Conservation (phyloP, 495 filamentous ascomycete genomes). For the Cryomyces antarcticus region DNA sequence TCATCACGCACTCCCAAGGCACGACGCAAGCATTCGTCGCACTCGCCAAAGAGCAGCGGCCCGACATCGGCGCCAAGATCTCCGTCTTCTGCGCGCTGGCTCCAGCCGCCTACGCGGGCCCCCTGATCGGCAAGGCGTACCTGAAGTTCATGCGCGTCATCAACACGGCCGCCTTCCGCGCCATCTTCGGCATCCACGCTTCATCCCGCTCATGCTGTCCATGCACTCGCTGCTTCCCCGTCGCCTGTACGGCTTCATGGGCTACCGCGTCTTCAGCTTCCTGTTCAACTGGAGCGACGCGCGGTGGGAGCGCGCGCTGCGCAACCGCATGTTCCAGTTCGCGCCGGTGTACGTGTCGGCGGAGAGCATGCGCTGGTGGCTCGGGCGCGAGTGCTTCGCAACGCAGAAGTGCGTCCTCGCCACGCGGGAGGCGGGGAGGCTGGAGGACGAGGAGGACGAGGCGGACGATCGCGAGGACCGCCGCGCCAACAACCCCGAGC, state of each 20-base stretch:
- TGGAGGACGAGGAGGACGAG: slow-evolving; percentile 42
- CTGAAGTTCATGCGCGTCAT: slow-evolving; percentile 84
- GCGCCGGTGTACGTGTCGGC: slow-evolving; percentile 76
- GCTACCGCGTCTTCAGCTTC: slow-evolving; percentile 78
- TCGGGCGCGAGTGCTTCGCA: slow-evolving; percentile 79
- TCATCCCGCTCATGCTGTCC: slow-evolving; percentile 88
- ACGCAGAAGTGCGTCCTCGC: slow-evolving; percentile 78
- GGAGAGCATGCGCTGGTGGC: slow-evolving; percentile 92
- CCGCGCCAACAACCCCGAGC: slow-evolving; percentile 5
- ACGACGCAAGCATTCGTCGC: slow-evolving; percentile 82
- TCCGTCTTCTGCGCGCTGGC: slow-evolving; percentile 87
- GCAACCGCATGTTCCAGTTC: slow-evolving; percentile 77
- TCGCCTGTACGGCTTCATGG: slow-evolving; percentile 59
- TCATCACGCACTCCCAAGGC: slow-evolving; percentile 80
- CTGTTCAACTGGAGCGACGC: slow-evolving; percentile 77
- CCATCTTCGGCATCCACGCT: slow-evolving; percentile 89
- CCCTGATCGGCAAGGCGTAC: slow-evolving; percentile 67
- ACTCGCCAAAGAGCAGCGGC: slow-evolving; percentile 77
- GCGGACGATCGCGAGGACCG: slow-evolving; percentile 13
- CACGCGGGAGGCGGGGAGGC: slow-evolving; percentile 43
- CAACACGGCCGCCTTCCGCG: slow-evolving; percentile 50
- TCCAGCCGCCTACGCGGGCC: slow-evolving; percentile 79
- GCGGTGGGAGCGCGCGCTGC: slow-evolving; percentile 66
- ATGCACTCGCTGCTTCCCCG: slow-evolving; percentile 48
- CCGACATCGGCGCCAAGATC: slow-evolving; percentile 65